Evolutionary conservation across 2,329 filamentous ascomycete species (phyloP).

Genomic region (Ramularia endophylla): DNA sequence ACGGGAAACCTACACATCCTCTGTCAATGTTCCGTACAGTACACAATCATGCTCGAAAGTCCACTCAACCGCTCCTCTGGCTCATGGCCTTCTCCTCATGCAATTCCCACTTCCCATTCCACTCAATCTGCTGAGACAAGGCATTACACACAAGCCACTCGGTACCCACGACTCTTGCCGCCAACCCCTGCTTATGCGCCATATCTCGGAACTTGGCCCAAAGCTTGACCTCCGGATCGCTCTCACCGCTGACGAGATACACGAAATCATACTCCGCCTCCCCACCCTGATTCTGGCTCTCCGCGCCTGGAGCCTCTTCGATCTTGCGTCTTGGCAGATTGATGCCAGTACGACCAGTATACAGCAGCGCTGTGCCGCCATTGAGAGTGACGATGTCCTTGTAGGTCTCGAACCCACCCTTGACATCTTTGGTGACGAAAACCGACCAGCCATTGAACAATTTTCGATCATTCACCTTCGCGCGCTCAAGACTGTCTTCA

Average conservation of each 20-base stretch:
- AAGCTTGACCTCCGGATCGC: slow-evolving; percentile 61
- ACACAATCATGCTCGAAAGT: background rate
- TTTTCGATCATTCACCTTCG: slow-evolving; percentile 67
- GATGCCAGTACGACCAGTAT: slow-evolving; percentile 60
- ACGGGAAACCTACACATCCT: slow-evolving; percentile 9
- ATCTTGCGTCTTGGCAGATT: slow-evolving; percentile 41
- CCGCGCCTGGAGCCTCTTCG: slow-evolving; percentile 57
- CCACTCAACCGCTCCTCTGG: slow-evolving; percentile 17
- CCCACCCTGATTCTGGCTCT: slow-evolving; percentile 45
- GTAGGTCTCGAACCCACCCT: slow-evolving; percentile 77
- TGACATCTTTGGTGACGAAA: slow-evolving; percentile 76
- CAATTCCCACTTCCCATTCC: slow-evolving; percentile 28
- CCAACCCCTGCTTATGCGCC: slow-evolving; percentile 71
- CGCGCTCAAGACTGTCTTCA: slow-evolving; percentile 60
- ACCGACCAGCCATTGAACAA: slow-evolving; percentile 72
- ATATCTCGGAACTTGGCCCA: slow-evolving; percentile 78
- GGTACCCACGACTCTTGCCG: slow-evolving; percentile 70
- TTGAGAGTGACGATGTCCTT: slow-evolving; percentile 82
- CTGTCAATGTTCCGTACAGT: slow-evolving; percentile 7
- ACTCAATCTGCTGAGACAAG: slow-evolving; percentile 70
- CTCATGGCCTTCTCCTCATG: slow-evolving; percentile 17
- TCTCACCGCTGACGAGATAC: slow-evolving; percentile 71
- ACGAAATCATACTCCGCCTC: slow-evolving; percentile 54
- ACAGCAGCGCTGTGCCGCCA: slow-evolving; percentile 74
- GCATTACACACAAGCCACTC: slow-evolving; percentile 90